Percentiles rank a stretch among this genome's conserved stretches.
phyloP scores from a whole-genome alignment of 352 stramenopile species.

The Thraustotheca clavata region DNA sequence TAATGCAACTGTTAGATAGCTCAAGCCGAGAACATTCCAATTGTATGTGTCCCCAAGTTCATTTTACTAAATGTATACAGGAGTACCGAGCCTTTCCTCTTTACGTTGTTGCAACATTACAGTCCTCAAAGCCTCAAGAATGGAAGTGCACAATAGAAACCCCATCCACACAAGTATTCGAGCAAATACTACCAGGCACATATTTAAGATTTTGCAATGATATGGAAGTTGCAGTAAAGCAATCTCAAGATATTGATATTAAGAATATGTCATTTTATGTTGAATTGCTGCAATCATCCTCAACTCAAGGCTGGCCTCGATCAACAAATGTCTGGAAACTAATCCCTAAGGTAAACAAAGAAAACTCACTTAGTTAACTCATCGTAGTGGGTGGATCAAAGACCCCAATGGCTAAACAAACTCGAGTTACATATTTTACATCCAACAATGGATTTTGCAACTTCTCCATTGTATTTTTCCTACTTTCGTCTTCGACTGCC shows the following conservation, averaged over 20 bases:
- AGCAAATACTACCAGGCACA: not conserved
- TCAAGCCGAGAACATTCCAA: no score
- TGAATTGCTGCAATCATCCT: no score
- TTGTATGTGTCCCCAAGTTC: no score
- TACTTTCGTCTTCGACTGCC: conserved; percentile 40
- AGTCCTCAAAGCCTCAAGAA: not conserved
- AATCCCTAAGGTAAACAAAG: not conserved
- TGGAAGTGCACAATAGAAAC: not conserved
- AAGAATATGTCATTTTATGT: no score
- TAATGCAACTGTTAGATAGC: no score
- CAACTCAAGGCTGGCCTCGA: not conserved
- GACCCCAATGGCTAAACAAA: conserved; percentile 43
- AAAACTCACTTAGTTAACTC: not conserved
- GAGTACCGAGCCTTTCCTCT: not conserved
- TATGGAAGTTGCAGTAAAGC: not conserved
- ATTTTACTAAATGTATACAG: no score
- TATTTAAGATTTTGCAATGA: not conserved
- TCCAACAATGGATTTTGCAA: conserved; percentile 36
- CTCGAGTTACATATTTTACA: conserved; percentile 44
- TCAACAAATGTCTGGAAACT: conserved; percentile 8
- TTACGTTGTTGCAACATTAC: not conserved
- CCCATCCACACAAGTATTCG: not conserved
- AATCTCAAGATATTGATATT: no score
- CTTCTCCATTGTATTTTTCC: not conserved
- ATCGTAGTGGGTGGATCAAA: not conserved